phyloP scores from a whole-genome alignment of 1,284 basidiomycete genomes.

The Kwoniella shivajii region DNA sequence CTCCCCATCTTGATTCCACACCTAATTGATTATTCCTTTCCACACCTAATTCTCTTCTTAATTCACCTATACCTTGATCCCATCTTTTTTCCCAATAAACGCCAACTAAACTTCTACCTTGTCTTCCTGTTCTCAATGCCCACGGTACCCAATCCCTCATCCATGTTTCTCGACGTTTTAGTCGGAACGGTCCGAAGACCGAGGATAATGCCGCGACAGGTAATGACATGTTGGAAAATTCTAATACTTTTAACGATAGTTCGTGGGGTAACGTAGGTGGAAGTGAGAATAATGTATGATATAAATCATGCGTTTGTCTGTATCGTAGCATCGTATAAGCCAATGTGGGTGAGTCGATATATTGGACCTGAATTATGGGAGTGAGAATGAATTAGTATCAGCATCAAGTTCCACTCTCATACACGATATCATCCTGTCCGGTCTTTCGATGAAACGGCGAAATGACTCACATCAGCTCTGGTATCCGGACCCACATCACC shows the following conservation, averaged over 20 bases:
- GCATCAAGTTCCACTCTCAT: background rate
- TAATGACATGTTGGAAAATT: conserved; percentile 87
- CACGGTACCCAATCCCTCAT: conserved; percentile 77
- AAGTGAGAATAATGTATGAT: conserved; percentile 84
- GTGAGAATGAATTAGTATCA: background rate
- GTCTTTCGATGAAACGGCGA: background rate
- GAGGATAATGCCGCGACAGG: conserved; percentile 85
- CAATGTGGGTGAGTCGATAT: conserved; percentile 88
- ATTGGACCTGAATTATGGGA: conserved; percentile 70
- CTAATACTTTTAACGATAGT: conserved; percentile 94
- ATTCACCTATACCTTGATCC: conserved; percentile 64
- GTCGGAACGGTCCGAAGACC: conserved; percentile 63
- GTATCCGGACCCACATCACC: conserved; percentile 96
- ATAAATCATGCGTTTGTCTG: conserved; percentile 72
- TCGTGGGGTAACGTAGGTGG: conserved; percentile 90
- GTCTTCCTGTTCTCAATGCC: conserved; percentile 80
- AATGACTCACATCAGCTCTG: conserved; percentile 71
- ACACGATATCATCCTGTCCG: background rate
- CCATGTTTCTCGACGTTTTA: conserved; percentile 48
- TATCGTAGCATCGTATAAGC: conserved; percentile 98
- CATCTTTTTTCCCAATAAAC: conserved; percentile 97
- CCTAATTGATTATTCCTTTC: conserved; percentile 35
- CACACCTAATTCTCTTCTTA: conserved; percentile 35
- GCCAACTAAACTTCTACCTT: conserved; percentile 73
- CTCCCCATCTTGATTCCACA: conserved; percentile 51